Base-by-base conservation (phyloP, 257 asterid species). In the Galeopsis tetrahit region DNA sequence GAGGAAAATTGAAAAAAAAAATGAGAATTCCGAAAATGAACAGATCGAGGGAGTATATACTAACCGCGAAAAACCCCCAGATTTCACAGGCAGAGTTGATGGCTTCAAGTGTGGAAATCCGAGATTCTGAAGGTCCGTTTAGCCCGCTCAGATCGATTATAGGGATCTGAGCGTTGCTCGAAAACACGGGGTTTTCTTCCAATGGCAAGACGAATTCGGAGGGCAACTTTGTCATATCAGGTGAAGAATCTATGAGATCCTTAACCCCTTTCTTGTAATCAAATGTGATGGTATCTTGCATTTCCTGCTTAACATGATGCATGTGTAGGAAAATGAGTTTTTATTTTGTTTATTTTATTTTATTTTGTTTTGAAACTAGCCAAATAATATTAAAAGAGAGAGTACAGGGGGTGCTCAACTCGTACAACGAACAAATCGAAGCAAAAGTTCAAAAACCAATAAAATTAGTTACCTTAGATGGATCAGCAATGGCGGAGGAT, bases 21-120 rank as follows among this genome's bases (percentile, higher is more conserved):
- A n/a, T n/a, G n/a, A n/a, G n/a, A n/a, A n/a, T n/a, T n/a, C n/a
- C n/a, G n/a, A n/a, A n/a, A n/a, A n/a, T n/a, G n/a, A n/a, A n/a
- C n/a, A n/a, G n/a, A n/a, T n/a, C n/a, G n/a, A n/a, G n/a, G n/a
- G n/a, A n/a, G n/a, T n/a, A n/a, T n/a, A n/a, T n/a, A n/a, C n/a
- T n/a, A n/a, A n/a, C n/a, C n/a, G 82, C 68, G 3, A 86, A 84
- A 66, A 86, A 75, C 39, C 89, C 91, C 91, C 91, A 86, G 0
- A 14, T 15, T 1, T 55, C 66, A 39, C 89, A 86, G 21, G 91
- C 91, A 7, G 82, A 64, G 59, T 72, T 65, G 64, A 86, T 68
- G 75, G 78, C 85, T 52, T 65, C 1, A 32, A 86, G 63, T 3
- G 78, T 71, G 1, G 85, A 63, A 52, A 21, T 9, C 68, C 88